Evolutionary conservation across 192 early-diverging fungal genomes (phyloP), one percentile per base, ranked within the genome.

Genomic region (Linnemannia exigua): DNA sequence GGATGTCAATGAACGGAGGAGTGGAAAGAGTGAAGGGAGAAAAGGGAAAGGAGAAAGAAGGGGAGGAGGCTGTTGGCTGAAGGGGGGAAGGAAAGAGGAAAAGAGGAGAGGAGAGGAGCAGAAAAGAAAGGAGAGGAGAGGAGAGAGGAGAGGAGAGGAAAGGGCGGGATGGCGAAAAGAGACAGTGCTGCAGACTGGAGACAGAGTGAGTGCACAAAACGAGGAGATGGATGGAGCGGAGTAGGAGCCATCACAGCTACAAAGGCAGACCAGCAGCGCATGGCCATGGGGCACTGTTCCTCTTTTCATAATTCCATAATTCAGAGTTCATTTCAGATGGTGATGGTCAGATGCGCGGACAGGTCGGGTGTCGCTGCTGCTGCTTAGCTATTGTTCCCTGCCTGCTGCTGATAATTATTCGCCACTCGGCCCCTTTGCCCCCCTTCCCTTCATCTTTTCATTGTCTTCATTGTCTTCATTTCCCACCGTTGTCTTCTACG

Each of bases 101-200:
- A 44, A 41, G 38, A 19, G 22, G 11, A 37, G 0, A 67, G 11
- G 63, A 76, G 38, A 12, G 38, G 46, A n/a, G 75, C 19, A 35
- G 28, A 51, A 25, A 46, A 33, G 31, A 15, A 50, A 46, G 35
- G 14, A 44, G 63, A 25, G 28, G 38, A 44, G 44, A 38, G 75
- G 63, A 25, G 22, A 76, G 44, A 68, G 54, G 36, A n/a, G 11
- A 35, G 28, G 33, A 25, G 66, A 33, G 31, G 28, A 50, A 46
- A 48, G 14, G 63, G 63, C 41, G 28, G 38, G 63, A 63, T 58
- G 75, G 63, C 41, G 22, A 76, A 46, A 68, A 37, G 36, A n/a
- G 11, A n/a, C n/a, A n/a, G n/a, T n/a, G n/a, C n/a, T n/a, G n/a
- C n/a, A n/a, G n/a, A n/a, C n/a, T n/a, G n/a, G n/a, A n/a, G n/a